Evolutionary conservation across 139 green algal genomes (phyloP), one percentile per base, ranked within the genome.

Genomic region (Chlorella sp.): DNA sequence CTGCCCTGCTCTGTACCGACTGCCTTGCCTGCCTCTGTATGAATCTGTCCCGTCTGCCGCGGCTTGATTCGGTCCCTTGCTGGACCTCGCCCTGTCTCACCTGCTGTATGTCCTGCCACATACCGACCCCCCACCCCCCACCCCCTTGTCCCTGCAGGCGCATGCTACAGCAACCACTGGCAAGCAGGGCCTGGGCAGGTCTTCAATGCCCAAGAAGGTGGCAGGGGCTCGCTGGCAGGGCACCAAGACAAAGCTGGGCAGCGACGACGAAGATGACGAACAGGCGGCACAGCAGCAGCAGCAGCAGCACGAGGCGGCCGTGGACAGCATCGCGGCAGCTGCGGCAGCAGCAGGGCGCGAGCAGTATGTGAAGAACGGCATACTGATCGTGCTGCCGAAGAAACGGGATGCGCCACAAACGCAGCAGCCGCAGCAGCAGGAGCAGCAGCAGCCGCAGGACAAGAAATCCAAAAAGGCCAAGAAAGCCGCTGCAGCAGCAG

Each of bases 121-220:
- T n/a, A n/a, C n/a, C n/a, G n/a, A n/a, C n/a, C n/a, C n/a, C n/a
- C n/a, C n/a, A n/a, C n/a, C n/a, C n/a, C n/a, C n/a, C n/a, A n/a
- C n/a, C n/a, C n/a, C n/a, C n/a, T n/a, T n/a, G n/a, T n/a, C n/a
- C n/a, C 0, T 66, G 61, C 76, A 84, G 79, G 80, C 62, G 24
- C 88, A 93, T 49, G 77, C 87, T 31, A 78, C 76, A 26, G 86
- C 86, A 1, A 89, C 82, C 0, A 81, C 88, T 50, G 88, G 89
- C 33, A 86, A 87, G 59, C 83, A 91, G 66, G 92, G 92, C 22
- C 73, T 97, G 75, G 92, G 92, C 1, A 79, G 87, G 1, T 77
- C 74, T 31, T 71, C 61, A 51, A 80, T 86, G 81, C 90, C 88
- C 2, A 96, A 92, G 69, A 95, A 95, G 75, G 89, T 96, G 32